Percentiles rank a stretch among this genome's conserved stretches.
phyloP scores from a whole-genome alignment of 192 early-diverging fungal genomes.

The Podila minutissima region DNA sequence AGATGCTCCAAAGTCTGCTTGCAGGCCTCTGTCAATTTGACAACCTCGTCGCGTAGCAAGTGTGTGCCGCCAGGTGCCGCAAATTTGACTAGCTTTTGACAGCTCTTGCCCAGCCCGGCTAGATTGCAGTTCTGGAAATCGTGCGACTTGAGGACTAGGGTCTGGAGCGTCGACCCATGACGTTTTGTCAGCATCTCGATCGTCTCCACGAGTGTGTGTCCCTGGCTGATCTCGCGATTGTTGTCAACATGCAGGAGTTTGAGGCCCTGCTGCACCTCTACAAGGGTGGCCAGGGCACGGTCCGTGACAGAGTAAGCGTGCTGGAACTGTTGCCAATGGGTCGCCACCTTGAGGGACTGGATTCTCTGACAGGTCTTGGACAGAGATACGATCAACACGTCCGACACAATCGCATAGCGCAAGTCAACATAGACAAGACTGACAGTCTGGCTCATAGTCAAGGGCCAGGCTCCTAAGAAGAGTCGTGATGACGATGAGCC shows the following conservation, averaged over 20 bases:
- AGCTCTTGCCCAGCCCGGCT: constrained; percentile 29
- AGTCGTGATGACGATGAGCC: constrained; percentile 6
- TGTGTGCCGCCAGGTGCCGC: constrained; percentile 42
- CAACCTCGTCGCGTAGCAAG: constrained; percentile 22
- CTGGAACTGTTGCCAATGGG: constrained; percentile 33
- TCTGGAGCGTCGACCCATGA: constrained; percentile 31
- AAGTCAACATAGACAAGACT: constrained; percentile 43
- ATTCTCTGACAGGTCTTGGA: constrained; percentile 35
- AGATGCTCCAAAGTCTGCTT: constrained; percentile 46
- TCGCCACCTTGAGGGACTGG: constrained; percentile 37
- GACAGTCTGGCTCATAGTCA: constrained; percentile 38
- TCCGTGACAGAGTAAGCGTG: constrained; percentile 43
- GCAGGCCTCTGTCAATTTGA: constrained; percentile 29
- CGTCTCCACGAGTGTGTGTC: constrained; percentile 24
- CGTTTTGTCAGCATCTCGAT: constrained; percentile 12
- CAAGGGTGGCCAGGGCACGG: constrained; percentile 20
- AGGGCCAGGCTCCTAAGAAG: constrained; percentile 28
- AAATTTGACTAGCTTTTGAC: constrained; percentile 26
- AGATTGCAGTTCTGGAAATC: constrained; percentile 48
- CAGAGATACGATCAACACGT: constrained; percentile 24
- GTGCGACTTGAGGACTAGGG: constrained; percentile 37
- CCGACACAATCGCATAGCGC: constrained; percentile 31
- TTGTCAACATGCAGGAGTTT: constrained; percentile 42
- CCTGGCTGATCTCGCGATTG: constrained; percentile 44
- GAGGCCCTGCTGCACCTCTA: constrained; percentile 12